Evolutionary conservation across 2,329 filamentous ascomycete genomes (phyloP).

Genomic region (Purpureocillium lavendulum): DNA sequence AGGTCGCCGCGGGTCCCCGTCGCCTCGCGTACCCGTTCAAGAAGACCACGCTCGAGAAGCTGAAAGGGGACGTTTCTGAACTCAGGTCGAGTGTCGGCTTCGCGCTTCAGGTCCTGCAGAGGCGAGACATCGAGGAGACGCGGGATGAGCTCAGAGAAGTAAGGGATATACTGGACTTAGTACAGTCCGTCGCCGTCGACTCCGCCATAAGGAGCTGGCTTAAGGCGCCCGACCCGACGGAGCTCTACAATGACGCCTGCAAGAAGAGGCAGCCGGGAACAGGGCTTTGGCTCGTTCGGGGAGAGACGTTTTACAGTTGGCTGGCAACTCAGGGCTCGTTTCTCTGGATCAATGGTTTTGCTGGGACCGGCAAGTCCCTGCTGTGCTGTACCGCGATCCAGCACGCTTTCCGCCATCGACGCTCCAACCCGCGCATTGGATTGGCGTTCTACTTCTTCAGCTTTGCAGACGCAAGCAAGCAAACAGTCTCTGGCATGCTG

Average conservation of each 20-base stretch:
- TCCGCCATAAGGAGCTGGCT: no score
- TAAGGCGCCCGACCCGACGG: no score
- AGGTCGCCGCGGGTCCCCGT: background rate
- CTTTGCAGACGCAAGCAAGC: conserved; percentile 25
- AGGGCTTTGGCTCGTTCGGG: no score
- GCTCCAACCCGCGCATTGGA: conserved; percentile 13
- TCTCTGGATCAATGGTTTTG: conserved; percentile 29
- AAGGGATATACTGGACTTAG: no score
- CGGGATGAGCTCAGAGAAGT: conserved; percentile 8
- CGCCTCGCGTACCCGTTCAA: conserved; percentile 1
- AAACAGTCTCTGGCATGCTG: conserved; percentile 20
- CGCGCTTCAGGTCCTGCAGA: background rate
- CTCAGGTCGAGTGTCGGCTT: background rate
- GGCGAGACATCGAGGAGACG: background rate
- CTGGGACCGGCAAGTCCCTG: conserved; percentile 31
- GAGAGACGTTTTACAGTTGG: conserved; percentile 12
- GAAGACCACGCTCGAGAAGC: background rate
- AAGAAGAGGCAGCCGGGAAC: no score
- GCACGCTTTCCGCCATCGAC: conserved; percentile 11
- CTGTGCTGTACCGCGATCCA: conserved; percentile 27
- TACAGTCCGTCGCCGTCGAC: no score
- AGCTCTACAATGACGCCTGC: no score
- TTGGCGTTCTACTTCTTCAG: conserved; percentile 32
- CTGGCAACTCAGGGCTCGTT: conserved; percentile 18
- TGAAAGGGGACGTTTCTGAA: background rate